These are phyloP conservation scores for Suillus fuscotomentosus DNA, from an alignment of 768 basidiomycete genomes.

Conservation along the genomic window DNA sequence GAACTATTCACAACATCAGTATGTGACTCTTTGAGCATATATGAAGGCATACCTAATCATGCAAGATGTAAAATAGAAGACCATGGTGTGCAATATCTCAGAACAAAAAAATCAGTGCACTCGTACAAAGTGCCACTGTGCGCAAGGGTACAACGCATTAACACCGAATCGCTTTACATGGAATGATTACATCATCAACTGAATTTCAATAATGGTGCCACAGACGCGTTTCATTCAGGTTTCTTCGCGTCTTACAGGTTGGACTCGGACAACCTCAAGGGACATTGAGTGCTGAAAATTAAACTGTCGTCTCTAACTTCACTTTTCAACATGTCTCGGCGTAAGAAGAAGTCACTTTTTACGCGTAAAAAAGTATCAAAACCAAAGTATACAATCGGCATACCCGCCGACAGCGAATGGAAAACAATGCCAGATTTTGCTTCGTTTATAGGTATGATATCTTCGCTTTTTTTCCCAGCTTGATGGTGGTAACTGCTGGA, in stretches of 20 bases:
- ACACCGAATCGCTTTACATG: conserved; percentile 8
- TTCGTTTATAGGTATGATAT: conserved; percentile 19
- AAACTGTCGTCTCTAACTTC: neutral
- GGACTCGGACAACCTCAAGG: neutral
- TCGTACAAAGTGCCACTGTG: neutral
- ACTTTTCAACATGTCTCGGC: conserved; percentile 22
- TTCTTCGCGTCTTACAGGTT: conserved; percentile 6
- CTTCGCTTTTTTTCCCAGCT: neutral
- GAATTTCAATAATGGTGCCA: conserved; percentile 14
- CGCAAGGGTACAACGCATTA: neutral
- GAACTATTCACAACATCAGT: conserved; percentile 42
- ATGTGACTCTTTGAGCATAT: conserved; percentile 28
- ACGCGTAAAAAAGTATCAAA: conserved; percentile 15
- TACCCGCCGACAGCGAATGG: conserved; percentile 16
- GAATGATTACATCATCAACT: conserved; percentile 21
- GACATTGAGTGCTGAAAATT: neutral
- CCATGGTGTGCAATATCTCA: conserved; percentile 25
- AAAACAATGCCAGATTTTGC: conserved; percentile 9
- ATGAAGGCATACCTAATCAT: conserved; percentile 35
- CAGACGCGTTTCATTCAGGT: conserved; percentile 19
- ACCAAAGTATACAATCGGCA: neutral
- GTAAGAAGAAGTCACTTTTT: conserved; percentile 17
- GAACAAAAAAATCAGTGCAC: neutral
- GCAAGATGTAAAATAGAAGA: conserved; percentile 42
- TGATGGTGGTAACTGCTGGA: neutral